These are phyloP conservation scores for Podila horticola DNA, from an alignment of 192 early-diverging fungal species.

Conservation along the genomic window DNA sequence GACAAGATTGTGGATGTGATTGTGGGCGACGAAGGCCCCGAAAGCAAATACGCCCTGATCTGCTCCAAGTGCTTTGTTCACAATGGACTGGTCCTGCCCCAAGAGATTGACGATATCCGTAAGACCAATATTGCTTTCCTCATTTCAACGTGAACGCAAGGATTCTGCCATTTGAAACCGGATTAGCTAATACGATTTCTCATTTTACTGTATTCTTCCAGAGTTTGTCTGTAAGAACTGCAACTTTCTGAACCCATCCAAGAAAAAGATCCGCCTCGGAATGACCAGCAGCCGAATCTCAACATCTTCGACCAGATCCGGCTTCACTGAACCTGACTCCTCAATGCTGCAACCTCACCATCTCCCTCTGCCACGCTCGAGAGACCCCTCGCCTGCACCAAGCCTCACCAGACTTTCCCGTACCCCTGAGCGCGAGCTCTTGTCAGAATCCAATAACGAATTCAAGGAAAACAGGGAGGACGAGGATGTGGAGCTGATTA, in stretches of 20 bases:
- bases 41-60: constrained; percentile 93
- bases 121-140: constrained; percentile 16
- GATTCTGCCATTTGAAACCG: too few species aligned
- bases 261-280: constrained; percentile 24
- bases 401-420: constrained; percentile 6
- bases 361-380: constrained; percentile 24
- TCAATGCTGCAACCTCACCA: constrained; percentile 28
- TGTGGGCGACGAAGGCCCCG: constrained; percentile 89
- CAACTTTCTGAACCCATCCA: constrained; percentile 65
- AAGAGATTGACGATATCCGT: constrained; percentile 81
- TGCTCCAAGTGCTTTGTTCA: constrained; percentile 91
- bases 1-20: constrained; percentile 94
- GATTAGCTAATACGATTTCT: not conserved
- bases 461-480: not conserved
- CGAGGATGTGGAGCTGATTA: constrained; percentile 23
- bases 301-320: not conserved
- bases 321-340: constrained; percentile 14
- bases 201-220: constrained; percentile 14
- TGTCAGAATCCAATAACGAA: not conserved
- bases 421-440: not conserved
- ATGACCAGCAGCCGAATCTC: not conserved
- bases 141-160: too few species aligned
- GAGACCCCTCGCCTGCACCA: constrained; percentile 46
- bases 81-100: constrained; percentile 90
- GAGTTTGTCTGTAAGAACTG: constrained; percentile 67